phyloP scores from a whole-genome alignment of 306 rosid genomes.

The Purshia tridentata region DNA sequence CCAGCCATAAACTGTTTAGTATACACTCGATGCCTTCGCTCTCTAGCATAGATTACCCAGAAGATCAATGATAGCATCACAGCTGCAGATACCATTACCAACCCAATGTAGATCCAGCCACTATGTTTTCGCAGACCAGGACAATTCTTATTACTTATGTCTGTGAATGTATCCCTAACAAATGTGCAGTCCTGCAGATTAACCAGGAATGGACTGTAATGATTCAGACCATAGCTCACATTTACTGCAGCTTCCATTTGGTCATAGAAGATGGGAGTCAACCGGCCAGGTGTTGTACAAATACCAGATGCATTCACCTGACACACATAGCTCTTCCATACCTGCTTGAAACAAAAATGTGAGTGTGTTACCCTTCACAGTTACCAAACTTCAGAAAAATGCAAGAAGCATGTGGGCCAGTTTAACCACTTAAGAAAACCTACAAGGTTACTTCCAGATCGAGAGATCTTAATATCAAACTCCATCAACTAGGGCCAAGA shows the following conservation, averaged over 20 bases:
- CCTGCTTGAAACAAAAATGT: conserved; percentile 47
- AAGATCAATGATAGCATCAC: conserved; percentile 67
- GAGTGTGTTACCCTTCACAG: not conserved
- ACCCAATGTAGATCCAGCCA: conserved; percentile 53
- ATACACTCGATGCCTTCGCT: conserved; percentile 68
- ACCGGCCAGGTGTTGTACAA: conserved; percentile 55
- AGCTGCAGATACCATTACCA: conserved; percentile 52
- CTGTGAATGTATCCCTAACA: conserved; percentile 50
- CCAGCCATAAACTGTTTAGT: conserved; percentile 42
- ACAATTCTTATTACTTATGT: conserved; percentile 47
- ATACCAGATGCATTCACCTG: conserved; percentile 39
- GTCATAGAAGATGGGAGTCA: conserved; percentile 48
- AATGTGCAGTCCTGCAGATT: conserved; percentile 63
- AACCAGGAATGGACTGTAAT: conserved; percentile 60
- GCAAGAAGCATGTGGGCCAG: too few relatives aligned
- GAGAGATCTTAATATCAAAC: not conserved
- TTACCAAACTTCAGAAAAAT: not conserved
- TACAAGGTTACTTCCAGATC: not conserved
- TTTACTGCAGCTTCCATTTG: conserved; percentile 55
- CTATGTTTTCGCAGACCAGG: conserved; percentile 43
- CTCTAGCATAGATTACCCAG: conserved; percentile 69
- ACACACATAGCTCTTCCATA: conserved; percentile 59
- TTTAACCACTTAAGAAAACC: too few relatives aligned
- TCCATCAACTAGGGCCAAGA: too few relatives aligned
- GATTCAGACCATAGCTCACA: conserved; percentile 61